Percentiles rank a stretch among this genome's conserved stretches.
phyloP scores from a whole-genome alignment of 2,329 filamentous ascomycete genomes.

The Parascedosporium putredinis region DNA sequence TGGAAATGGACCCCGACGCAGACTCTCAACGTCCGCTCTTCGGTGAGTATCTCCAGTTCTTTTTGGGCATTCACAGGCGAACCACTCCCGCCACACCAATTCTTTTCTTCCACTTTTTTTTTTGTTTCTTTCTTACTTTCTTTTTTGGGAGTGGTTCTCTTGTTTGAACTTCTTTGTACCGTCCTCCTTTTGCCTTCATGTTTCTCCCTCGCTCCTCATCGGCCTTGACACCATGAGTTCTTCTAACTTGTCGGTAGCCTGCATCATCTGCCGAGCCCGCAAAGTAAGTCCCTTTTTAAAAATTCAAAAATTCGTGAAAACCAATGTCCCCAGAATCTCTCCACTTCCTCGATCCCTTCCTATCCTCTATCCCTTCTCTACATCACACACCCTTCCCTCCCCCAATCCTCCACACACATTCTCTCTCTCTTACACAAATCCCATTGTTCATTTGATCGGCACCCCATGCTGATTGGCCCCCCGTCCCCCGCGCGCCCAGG shows the following conservation, averaged over 20 bases:
- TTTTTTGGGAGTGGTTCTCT: background rate
- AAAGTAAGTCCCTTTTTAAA: too few relatives aligned
- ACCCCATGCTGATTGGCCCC: background rate
- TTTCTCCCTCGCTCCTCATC: conserved; percentile 8
- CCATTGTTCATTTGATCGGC: background rate
- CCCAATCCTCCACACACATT: background rate
- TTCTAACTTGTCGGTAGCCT: conserved; percentile 8
- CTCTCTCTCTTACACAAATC: background rate
- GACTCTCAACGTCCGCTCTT: background rate
- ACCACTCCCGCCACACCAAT: too few relatives aligned
- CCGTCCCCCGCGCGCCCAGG: too few relatives aligned
- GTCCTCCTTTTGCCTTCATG: conserved; percentile 1
- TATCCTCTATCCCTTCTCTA: background rate
- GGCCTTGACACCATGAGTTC: background rate
- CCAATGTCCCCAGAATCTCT: too few relatives aligned
- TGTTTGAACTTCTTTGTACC: too few relatives aligned
- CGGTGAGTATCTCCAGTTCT: too few relatives aligned
- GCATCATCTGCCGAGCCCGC: conserved; percentile 12
- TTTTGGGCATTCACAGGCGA: too few relatives aligned
- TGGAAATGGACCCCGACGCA: background rate
- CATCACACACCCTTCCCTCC: background rate
- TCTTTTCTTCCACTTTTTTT: background rate
- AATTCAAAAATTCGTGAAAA: too few relatives aligned
- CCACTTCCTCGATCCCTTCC: too few relatives aligned
- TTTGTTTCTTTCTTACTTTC: background rate